Evolutionary conservation across 208 protist species (phyloP).

Genomic region (Crithidia acanthocephali): DNA sequence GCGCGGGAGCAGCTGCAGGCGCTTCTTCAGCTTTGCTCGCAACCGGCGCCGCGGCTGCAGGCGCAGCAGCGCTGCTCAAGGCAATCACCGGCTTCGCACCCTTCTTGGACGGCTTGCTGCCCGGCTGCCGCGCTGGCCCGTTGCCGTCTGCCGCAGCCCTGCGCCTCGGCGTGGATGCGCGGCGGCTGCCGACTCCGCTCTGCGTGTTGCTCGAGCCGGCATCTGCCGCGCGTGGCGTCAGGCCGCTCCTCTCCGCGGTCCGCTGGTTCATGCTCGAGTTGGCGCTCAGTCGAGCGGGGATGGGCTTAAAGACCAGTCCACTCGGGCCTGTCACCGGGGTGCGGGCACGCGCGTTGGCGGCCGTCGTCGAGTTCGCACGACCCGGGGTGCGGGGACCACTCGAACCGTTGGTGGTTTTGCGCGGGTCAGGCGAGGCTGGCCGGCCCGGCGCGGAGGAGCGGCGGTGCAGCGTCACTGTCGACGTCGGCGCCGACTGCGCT

Average conservation of each 20-base stretch:
- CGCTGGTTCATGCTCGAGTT: not conserved
- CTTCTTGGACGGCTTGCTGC: not conserved
- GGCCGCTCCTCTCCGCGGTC: not conserved
- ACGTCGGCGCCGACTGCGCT: not conserved
- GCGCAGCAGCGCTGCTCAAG: not conserved
- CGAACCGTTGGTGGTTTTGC: not conserved
- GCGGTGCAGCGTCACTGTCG: not conserved
- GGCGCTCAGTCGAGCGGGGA: conserved; percentile 10
- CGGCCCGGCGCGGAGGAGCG: not conserved
- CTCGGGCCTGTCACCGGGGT: conserved; percentile 1
- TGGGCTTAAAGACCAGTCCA: conserved; percentile 7
- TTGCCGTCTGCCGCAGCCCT: not conserved
- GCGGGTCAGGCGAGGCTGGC: not conserved
- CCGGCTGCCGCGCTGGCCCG: not conserved
- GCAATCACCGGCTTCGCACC: conserved; percentile 13
- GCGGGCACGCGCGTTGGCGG: conserved; percentile 5
- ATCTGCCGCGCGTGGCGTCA: not conserved
- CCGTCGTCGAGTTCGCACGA: not conserved
- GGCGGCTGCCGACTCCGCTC: not conserved
- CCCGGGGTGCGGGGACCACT: not conserved
- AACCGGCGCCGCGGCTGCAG: not conserved
- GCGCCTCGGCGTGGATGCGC: not conserved
- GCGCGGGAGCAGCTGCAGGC: not conserved
- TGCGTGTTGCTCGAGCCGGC: not conserved
- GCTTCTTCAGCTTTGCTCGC: not conserved